These are phyloP conservation scores for Davidsoniella australis DNA, from an alignment of 2,329 filamentous ascomycete species.

Conservation along the genomic window DNA sequence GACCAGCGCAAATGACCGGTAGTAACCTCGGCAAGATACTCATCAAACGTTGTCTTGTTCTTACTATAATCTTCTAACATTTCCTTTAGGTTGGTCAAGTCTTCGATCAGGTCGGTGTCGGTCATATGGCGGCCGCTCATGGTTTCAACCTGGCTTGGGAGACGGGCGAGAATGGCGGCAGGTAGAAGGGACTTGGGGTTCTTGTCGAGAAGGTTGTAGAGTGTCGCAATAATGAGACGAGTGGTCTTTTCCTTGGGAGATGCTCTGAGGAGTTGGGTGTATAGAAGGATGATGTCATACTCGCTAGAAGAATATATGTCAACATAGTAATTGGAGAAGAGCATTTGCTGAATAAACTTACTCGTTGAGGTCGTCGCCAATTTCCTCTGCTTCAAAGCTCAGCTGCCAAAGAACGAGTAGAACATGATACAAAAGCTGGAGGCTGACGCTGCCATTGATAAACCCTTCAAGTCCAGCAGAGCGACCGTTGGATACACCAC, in stretches of 20 bases:
- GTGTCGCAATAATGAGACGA: slow-evolving; percentile 71
- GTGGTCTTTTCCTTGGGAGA: slow-evolving; percentile 98
- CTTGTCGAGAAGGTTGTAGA: slow-evolving; percentile 63
- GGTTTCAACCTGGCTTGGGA: slow-evolving; percentile 52
- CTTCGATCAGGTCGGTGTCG: slow-evolving; percentile 47
- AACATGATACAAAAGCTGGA: slow-evolving; percentile 89
- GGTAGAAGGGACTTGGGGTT: slow-evolving; percentile 63
- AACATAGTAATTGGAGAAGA: background rate
- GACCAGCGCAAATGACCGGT: slow-evolving; percentile 85
- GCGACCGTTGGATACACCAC: slow-evolving; percentile 33
- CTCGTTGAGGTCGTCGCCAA: slow-evolving; percentile 68
- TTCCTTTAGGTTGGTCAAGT: slow-evolving; percentile 42
- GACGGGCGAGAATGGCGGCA: slow-evolving; percentile 67
- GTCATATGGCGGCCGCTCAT: slow-evolving; percentile 43
- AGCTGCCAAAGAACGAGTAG: slow-evolving; percentile 91
- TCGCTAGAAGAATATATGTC: slow-evolving; percentile 37
- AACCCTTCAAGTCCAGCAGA: slow-evolving; percentile 44
- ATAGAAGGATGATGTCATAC: slow-evolving; percentile 80
- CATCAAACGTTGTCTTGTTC: slow-evolving; percentile 65
- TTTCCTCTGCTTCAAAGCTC: slow-evolving; percentile 70
- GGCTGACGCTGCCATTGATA: slow-evolving; percentile 65
- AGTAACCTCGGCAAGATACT: slow-evolving; percentile 74
- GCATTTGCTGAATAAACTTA: slow-evolving; percentile 27
- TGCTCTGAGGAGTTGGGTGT: slow-evolving; percentile 77
- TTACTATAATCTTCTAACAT: slow-evolving; percentile 51